Evolutionary conservation across 2,329 filamentous ascomycete genomes (phyloP), one percentile per base, ranked within the genome.

Genomic region (Chaetothyriales sp.): DNA sequence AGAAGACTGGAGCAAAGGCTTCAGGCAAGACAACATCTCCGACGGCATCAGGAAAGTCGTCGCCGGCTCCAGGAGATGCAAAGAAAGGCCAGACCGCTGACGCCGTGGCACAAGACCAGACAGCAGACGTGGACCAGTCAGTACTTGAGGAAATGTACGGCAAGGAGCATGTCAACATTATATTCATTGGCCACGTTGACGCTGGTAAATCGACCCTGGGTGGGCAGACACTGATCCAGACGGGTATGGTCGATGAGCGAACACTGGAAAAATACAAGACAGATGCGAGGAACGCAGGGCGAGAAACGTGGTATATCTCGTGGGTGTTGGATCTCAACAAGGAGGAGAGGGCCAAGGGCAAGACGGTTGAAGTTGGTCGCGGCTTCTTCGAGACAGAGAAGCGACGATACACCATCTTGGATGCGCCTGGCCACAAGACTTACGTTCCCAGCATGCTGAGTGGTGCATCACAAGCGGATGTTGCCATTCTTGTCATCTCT

Each of bases 371-470:
- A 70, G 90, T 97, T 59, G 92, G 92, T 22, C 82, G 90, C 65
- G 92, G 87, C 10, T 95, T 87, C 70, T 95, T 98, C 70, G 92
- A 97, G 74, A 95, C 92, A 2, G 87, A 97, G 56, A 95, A 92
- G 75, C 85, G 92, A 60, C 78, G 87, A 63, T 98, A 98, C 80
- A 92, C 87, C 63, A 95, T 98, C 59, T 78, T 98, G 47, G 92
- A 98, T 69, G 92, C 92, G 0, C 92, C 92, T 9, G 92, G 90
- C 18, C 90, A 98, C 77, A 97, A 97, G 76, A 95, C 86, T 1
- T 98, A 92, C 61, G 92, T 98, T 18, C 90, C 92, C 47, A 92
- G 85, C 76, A 98, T 98, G 92, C 94, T 98, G 65, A 89, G 90
- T 61, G 89, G 89, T 67, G 89, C 89, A 29, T 89, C 88, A 10